Conservation (phyloP, 306 rosid species). For the Cicer arietinum region DNA sequence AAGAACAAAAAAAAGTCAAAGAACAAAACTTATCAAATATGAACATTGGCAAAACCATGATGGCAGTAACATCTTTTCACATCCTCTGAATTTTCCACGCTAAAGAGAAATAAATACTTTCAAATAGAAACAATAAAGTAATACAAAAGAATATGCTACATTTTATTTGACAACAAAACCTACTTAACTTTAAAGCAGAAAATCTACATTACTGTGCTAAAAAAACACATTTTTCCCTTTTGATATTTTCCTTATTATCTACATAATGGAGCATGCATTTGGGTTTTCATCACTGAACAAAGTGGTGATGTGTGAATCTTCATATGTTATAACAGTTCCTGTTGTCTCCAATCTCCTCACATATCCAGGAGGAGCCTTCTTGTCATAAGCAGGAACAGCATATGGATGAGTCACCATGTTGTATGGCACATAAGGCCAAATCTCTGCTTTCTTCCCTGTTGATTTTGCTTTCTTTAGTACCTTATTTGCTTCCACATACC, state of each 20-base stretch:
- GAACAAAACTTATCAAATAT: neutral
- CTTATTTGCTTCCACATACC: constrained; percentile 79
- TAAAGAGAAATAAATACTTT: constrained; percentile 16
- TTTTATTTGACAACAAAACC: neutral
- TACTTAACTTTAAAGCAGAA: constrained; percentile 32
- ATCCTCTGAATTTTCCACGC: constrained; percentile 12
- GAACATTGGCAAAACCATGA: neutral
- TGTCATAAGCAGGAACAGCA: constrained; percentile 75
- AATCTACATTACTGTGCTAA: constrained; percentile 22
- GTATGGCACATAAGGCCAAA: constrained; percentile 94
- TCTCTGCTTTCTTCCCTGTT: constrained; percentile 83
- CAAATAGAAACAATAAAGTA: neutral
- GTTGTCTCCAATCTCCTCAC: constrained; percentile 71
- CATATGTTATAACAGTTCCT: constrained; percentile 59
- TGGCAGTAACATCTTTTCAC: constrained; percentile 27
- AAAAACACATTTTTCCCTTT: neutral
- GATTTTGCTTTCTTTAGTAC: constrained; percentile 85
- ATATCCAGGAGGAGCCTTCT: constrained; percentile 90
- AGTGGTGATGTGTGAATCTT: constrained; percentile 63
- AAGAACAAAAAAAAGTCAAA: neutral
- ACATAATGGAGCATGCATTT: constrained; percentile 87
- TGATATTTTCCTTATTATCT: constrained; percentile 4
- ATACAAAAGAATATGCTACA: constrained; percentile 3
- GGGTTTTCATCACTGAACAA: constrained; percentile 97
- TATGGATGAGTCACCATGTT: constrained; percentile 76